These are phyloP conservation scores for Tolypocladium capitatum DNA, from an alignment of 2,329 filamentous ascomycete species.

Conservation along the genomic window DNA sequence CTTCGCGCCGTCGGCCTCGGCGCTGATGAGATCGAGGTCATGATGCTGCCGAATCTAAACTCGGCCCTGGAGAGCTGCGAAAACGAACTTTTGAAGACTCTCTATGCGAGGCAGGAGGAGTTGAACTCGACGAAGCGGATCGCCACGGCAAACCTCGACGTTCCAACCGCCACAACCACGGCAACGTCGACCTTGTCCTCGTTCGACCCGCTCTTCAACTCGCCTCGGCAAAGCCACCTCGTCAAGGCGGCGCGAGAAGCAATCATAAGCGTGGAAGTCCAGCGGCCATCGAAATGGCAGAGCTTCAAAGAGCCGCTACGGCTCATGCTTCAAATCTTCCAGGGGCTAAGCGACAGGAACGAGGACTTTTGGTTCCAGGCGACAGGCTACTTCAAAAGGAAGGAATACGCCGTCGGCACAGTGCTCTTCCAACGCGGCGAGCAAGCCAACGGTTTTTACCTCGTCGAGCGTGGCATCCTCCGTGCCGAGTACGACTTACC, in stretches of 20 bases:
- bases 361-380: slow-evolving; percentile 93
- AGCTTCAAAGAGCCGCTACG: slow-evolving; percentile 82
- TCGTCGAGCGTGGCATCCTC: slow-evolving; percentile 79
- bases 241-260: slow-evolving; percentile 66
- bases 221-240: slow-evolving; percentile 67
- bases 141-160: slow-evolving; percentile 32
- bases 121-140: slow-evolving; percentile 31
- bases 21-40: slow-evolving; percentile 58
- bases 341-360: slow-evolving; percentile 70
- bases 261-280: slow-evolving; percentile 51
- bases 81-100: slow-evolving; percentile 76
- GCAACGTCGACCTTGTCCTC: slow-evolving; percentile 19
- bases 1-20: slow-evolving; percentile 75
- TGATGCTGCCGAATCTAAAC: slow-evolving; percentile 80
- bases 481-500: slow-evolving; percentile 83
- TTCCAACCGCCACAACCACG: slow-evolving; percentile 22
- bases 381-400: slow-evolving; percentile 59
- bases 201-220: slow-evolving; percentile 45
- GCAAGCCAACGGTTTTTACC: slow-evolving; percentile 69
- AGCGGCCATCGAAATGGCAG: slow-evolving; percentile 57
- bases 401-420: slow-evolving; percentile 54
- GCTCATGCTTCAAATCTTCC: slow-evolving; percentile 90
- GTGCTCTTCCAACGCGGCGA: slow-evolving; percentile 71
- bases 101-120: slow-evolving; percentile 58
- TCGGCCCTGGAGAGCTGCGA: slow-evolving; percentile 89